A percentile compares a stretch with the other conserved stretches of the same genome.
Conservation (phyloP, 768 basidiomycete genomes). For the Boletus patriciae region DNA sequence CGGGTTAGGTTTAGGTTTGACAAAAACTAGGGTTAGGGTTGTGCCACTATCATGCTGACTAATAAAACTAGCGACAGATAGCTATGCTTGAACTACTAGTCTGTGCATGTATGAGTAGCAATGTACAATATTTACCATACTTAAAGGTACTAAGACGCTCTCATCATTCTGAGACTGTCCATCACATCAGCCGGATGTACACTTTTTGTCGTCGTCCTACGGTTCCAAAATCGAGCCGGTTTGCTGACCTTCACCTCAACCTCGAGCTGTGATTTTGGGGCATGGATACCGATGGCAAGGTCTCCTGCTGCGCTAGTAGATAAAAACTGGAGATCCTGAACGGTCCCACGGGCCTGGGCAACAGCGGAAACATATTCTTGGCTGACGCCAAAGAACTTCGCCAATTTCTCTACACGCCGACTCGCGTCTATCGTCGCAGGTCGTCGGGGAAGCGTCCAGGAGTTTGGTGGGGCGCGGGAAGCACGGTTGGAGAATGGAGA, state of each 20-base stretch:
- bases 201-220: conserved; percentile 31
- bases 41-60: not conserved
- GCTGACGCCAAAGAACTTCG: conserved; percentile 17
- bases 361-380: conserved; percentile 4
- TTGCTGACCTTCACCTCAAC: conserved; percentile 43
- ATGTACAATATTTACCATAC: not conserved
- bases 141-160: conserved; percentile 20
- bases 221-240: conserved; percentile 42
- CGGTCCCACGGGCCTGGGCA: not conserved
- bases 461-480: not conserved
- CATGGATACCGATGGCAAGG: not conserved
- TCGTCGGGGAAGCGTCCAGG: not conserved
- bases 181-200: conserved; percentile 45
- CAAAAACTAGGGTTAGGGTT: conserved; percentile 24
- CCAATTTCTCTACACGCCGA: conserved; percentile 17
- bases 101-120: not conserved
- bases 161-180: conserved; percentile 44
- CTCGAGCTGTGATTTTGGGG: conserved; percentile 7
- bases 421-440: conserved; percentile 3
- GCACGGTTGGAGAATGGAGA: not conserved
- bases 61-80: not conserved
- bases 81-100: too few species aligned
- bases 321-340: not conserved
- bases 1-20: conserved; percentile 35
- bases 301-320: conserved; percentile 2